phyloP scores from a whole-genome alignment of 139 green algal species.

The Chlamydomonas sp. region DNA sequence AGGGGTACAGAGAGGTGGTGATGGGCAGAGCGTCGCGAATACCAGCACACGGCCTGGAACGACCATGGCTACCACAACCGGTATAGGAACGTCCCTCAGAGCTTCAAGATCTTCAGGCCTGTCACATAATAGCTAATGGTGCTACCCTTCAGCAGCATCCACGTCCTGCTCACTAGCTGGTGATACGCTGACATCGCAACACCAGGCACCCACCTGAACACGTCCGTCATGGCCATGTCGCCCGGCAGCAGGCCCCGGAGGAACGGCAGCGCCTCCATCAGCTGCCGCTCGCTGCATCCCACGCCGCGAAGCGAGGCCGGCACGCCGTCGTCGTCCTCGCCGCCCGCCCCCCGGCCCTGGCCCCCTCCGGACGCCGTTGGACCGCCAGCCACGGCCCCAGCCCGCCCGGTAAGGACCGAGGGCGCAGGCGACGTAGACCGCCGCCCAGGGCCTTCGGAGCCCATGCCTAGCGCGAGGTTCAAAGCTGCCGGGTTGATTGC shows the following conservation, averaged over 20 bases:
- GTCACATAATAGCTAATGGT: background rate
- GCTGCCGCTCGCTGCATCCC: slow-evolving; percentile 11
- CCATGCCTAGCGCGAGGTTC: slow-evolving; percentile 24
- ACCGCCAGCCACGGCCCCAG: background rate
- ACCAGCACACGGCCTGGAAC: background rate
- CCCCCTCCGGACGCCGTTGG: background rate
- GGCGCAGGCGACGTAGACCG: slow-evolving; percentile 18
- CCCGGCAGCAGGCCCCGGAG: slow-evolving; percentile 17
- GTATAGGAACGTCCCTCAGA: background rate
- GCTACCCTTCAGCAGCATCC: background rate
- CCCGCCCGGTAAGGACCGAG: background rate
- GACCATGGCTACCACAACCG: background rate
- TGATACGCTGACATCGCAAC: background rate
- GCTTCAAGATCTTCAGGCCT: background rate
- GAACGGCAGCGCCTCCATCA: slow-evolving; percentile 10
- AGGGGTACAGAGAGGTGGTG: background rate
- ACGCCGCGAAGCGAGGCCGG: background rate
- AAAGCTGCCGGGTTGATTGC: background rate
- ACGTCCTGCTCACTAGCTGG: background rate
- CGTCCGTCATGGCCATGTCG: slow-evolving; percentile 30
- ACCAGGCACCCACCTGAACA: slow-evolving; percentile 9
- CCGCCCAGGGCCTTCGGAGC: background rate
- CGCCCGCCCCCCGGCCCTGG: background rate
- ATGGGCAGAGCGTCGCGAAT: background rate
- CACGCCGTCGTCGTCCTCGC: background rate